These are phyloP conservation scores for Suillus weaverae DNA, from an alignment of 768 basidiomycete species.

Conservation along the genomic window DNA sequence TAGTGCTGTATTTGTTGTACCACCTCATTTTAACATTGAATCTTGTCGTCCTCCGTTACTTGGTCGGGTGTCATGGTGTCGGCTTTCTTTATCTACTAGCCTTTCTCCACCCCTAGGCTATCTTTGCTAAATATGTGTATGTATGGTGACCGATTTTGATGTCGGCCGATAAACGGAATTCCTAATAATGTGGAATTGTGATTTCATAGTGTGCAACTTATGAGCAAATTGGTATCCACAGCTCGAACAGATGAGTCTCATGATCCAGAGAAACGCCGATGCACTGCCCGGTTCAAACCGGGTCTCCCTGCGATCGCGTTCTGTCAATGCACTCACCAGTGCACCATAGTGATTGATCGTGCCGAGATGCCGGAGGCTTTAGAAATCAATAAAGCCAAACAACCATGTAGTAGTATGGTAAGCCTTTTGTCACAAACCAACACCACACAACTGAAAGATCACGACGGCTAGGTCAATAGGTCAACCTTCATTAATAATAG, in stretches of 20 bases:
- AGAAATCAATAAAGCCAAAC: conserved; percentile 29
- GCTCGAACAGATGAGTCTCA: background rate
- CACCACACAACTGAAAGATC: background rate
- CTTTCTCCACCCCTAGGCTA: background rate
- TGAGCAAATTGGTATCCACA: background rate
- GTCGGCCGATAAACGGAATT: background rate
- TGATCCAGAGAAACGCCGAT: background rate
- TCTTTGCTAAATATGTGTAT: background rate
- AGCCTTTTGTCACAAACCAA: background rate
- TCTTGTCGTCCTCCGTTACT: background rate
- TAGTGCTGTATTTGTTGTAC: conserved; percentile 10
- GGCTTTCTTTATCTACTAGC: background rate
- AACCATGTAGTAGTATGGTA: conserved; percentile 1
- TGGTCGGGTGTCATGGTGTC: background rate
- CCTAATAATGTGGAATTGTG: background rate
- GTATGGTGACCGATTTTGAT: background rate
- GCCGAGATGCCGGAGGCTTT: conserved; percentile 20
- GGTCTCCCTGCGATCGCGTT: background rate
- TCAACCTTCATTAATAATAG: background rate
- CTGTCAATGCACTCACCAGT: background rate
- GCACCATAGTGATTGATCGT: background rate
- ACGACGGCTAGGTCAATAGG: background rate
- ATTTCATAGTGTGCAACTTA: background rate
- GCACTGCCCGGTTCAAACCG: background rate
- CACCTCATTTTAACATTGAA: background rate